Percentiles rank a stretch among this genome's conserved stretches.
Conservation (phyloP, 1,284 basidiomycete species). For the Clitocybe nebularis region DNA sequence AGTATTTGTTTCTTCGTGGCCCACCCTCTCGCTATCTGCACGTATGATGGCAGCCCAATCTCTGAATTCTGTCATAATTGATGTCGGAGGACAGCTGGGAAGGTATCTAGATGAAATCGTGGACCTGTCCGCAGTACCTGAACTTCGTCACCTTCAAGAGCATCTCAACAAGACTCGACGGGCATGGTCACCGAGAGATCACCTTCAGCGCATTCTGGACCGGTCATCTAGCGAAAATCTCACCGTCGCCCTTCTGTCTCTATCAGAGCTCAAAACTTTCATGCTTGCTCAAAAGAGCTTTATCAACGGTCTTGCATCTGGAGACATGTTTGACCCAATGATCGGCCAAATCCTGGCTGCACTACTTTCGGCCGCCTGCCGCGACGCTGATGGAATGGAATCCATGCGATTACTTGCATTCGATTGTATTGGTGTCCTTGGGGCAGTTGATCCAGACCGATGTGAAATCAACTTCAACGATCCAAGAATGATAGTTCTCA, state of each 20-base stretch:
- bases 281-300: slow-evolving; percentile 53
- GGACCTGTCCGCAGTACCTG: slow-evolving; percentile 69
- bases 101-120: slow-evolving; percentile 73
- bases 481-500: slow-evolving; percentile 68
- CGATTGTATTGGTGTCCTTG: slow-evolving; percentile 92
- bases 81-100: slow-evolving; percentile 54
- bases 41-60: slow-evolving; percentile 56
- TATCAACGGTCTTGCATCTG: slow-evolving; percentile 63
- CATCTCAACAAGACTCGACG: slow-evolving; percentile 49
- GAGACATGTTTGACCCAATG: slow-evolving; percentile 82
- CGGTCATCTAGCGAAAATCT: slow-evolving; percentile 81
- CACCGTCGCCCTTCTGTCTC: slow-evolving; percentile 73
- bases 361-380: slow-evolving; percentile 69
- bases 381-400: slow-evolving; percentile 77
- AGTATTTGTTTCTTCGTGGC: slow-evolving; percentile 80
- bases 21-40: slow-evolving; percentile 52
- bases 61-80: slow-evolving; percentile 70
- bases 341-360: slow-evolving; percentile 70
- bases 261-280: slow-evolving; percentile 74
- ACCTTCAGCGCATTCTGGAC: slow-evolving; percentile 69
- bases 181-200: slow-evolving; percentile 48
- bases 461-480: slow-evolving; percentile 69
- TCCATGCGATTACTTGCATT: slow-evolving; percentile 69
- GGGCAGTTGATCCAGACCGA: slow-evolving; percentile 95
- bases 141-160: slow-evolving; percentile 50